These are phyloP conservation scores for Chaetomiaceae sp. DNA, from an alignment of 2,329 filamentous ascomycete genomes.

Conservation along the genomic window DNA sequence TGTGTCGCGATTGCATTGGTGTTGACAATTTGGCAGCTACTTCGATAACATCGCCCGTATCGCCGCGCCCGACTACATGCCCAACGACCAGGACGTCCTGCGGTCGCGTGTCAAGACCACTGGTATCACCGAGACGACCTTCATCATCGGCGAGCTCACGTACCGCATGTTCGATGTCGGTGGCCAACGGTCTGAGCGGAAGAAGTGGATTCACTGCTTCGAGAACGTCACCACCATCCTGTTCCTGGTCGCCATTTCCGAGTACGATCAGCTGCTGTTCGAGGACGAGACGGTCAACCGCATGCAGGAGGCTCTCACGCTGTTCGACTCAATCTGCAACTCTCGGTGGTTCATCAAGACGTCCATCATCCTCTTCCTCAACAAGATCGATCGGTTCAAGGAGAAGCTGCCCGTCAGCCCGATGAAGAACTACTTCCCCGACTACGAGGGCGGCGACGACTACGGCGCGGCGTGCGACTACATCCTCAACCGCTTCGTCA, in stretches of 20 bases:
- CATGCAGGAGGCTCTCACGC: constrained; percentile 83
- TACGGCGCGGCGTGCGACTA: constrained; percentile 97
- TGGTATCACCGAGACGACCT: constrained; percentile 93
- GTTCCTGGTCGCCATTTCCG: constrained; percentile 93
- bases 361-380: constrained; percentile 82
- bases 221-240: constrained; percentile 97
- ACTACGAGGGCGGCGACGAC: constrained; percentile 92
- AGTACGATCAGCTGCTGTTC: constrained; percentile 93
- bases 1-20: no score
- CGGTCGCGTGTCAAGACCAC: constrained; percentile 96
- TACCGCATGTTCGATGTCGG: constrained; percentile 98
- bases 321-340: constrained; percentile 85
- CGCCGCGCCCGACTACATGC: constrained; percentile 85
- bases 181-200: constrained; percentile 90
- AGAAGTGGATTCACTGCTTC: constrained; percentile 99
- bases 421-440: constrained; percentile 86
- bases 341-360: constrained; percentile 89
- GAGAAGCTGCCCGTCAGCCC: constrained; percentile 76
- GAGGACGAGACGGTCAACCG: constrained; percentile 95
- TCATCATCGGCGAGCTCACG: constrained; percentile 89
- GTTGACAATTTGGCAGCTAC: constrained; percentile 62
- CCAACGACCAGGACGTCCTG: constrained; percentile 91
- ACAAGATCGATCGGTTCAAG: constrained; percentile 88
- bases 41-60: constrained; percentile 94
- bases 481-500: constrained; percentile 97